These are phyloP conservation scores for Avena eriantha DNA, from an alignment of 176 grass and related monocot species.

Conservation along the genomic window DNA sequence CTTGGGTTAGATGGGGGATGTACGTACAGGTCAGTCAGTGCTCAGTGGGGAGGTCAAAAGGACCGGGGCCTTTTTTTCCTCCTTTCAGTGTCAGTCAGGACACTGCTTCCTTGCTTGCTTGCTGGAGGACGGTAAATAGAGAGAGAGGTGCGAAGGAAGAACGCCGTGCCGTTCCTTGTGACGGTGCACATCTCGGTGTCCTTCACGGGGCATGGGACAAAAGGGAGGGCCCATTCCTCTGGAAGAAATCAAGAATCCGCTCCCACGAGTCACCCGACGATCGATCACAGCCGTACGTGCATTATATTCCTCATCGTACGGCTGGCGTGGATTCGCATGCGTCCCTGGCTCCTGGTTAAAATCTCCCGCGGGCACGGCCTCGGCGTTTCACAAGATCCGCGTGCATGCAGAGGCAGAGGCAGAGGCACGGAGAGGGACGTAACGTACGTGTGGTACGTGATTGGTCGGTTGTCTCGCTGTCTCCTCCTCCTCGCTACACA, in stretches of 20 bases:
- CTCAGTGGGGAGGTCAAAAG: conserved; percentile 45
- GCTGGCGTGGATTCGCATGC: not conserved
- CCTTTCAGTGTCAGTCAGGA: conserved; percentile 41
- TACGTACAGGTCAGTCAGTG: not conserved
- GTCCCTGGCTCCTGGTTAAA: too few relatives aligned
- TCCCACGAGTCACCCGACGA: too few relatives aligned
- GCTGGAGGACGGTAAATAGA: conserved; percentile 17
- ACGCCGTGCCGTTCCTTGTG: conserved; percentile 34
- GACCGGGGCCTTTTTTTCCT: conserved; percentile 21
- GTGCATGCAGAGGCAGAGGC: too few relatives aligned
- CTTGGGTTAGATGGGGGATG: conserved; percentile 6
- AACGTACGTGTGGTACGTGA: not conserved
- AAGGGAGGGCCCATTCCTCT: too few relatives aligned
- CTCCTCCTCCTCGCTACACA: not conserved
- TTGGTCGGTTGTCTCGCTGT: conserved; percentile 20
- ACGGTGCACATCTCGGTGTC: conserved; percentile 18
- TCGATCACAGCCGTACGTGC: not conserved
- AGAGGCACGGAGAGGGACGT: not conserved
- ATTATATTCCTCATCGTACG: not conserved
- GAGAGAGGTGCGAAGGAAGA: not conserved
- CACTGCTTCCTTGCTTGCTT: not conserved
- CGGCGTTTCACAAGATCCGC: not conserved
- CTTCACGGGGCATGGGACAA: conserved; percentile 66
- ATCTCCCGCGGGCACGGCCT: too few relatives aligned
- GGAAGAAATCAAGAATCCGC: too few relatives aligned